Evolutionary conservation across 805 yeast species (phyloP).

Genomic region (Kodamaea kakaduensis): DNA sequence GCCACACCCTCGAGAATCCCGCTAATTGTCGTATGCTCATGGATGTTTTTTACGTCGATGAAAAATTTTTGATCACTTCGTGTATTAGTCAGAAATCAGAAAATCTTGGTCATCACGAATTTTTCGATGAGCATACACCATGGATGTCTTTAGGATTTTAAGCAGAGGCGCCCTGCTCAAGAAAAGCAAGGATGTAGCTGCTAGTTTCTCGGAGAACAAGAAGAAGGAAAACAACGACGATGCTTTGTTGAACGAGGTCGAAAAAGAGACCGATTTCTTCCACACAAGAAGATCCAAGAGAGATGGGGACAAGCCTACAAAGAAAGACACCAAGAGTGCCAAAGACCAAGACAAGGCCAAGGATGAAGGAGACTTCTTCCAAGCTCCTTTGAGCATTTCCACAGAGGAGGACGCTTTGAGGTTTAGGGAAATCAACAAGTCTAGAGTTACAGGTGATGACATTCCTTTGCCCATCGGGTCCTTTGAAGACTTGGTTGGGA

Average conservation of each 20-base stretch:
- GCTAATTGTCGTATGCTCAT: constrained; percentile 15
- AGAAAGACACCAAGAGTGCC: constrained; percentile 15
- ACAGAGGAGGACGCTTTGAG: constrained; percentile 55
- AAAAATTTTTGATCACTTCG: constrained; percentile 4
- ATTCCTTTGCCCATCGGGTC: constrained; percentile 89
- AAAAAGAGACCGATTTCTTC: constrained; percentile 81
- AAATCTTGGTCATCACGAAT: not conserved
- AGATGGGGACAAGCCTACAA: constrained; percentile 11
- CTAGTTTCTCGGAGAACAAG: constrained; percentile 38
- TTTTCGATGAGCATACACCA: too few species aligned
- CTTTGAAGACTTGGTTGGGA: constrained; percentile 69
- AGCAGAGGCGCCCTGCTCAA: constrained; percentile 82
- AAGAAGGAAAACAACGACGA: constrained; percentile 30
- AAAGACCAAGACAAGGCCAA: constrained; percentile 22
- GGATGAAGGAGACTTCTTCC: constrained; percentile 24
- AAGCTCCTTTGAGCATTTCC: constrained; percentile 43
- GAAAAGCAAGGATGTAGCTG: constrained; percentile 44
- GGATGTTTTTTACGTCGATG: constrained; percentile 6
- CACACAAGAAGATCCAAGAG: constrained; percentile 43
- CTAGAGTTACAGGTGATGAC: constrained; percentile 79
- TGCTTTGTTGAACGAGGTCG: constrained; percentile 47
- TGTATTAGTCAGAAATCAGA: not conserved
- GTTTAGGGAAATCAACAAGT: constrained; percentile 56
- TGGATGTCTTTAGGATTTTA: constrained; percentile 88
- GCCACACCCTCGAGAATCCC: constrained; percentile 6